Conservation (phyloP, 371 early-diverging fungal species). For the Syncephalastrum racemosum region DNA sequence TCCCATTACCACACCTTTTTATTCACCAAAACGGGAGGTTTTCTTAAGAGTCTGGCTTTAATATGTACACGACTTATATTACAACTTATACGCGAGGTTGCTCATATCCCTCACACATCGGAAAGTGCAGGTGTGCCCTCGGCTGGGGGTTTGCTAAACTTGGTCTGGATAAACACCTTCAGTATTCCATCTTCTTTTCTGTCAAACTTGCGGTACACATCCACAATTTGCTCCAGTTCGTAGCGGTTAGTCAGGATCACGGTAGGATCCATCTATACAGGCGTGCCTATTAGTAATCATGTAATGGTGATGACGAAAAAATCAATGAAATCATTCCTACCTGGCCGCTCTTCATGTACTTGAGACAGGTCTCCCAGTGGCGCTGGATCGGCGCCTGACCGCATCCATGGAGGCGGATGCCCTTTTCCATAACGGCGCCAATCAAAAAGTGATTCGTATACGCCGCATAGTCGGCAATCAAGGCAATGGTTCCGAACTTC, state of each 20-base stretch:
- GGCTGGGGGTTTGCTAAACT: slow-evolving; percentile 25
- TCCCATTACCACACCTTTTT: too few species aligned
- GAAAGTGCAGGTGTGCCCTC: slow-evolving; percentile 16
- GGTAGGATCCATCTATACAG: slow-evolving; percentile 47
- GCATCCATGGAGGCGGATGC: slow-evolving; percentile 50
- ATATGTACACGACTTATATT: too few species aligned
- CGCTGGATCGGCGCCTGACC: slow-evolving; percentile 60
- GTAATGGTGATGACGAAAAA: background rate
- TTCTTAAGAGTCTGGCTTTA: too few species aligned
- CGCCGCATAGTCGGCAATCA: slow-evolving; percentile 55
- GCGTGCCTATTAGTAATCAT: background rate
- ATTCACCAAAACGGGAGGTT: too few species aligned
- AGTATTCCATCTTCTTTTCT: slow-evolving; percentile 52
- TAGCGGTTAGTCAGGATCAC: slow-evolving; percentile 58
- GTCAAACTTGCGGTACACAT: slow-evolving; percentile 56
- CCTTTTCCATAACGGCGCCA: slow-evolving; percentile 67
- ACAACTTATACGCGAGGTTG: too few species aligned
- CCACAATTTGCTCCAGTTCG: slow-evolving; percentile 41
- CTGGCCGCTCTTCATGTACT: slow-evolving; percentile 30
- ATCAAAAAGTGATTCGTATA: slow-evolving; percentile 56
- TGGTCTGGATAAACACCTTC: slow-evolving; percentile 48
- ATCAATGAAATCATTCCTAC: background rate
- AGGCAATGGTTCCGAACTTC: slow-evolving; percentile 50
- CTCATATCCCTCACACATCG: background rate
- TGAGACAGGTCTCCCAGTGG: slow-evolving; percentile 49